A percentile compares a stretch with the other conserved stretches of the same genome.
Conservation (phyloP, 2,329 filamentous ascomycete species). For the Alternaria ethzedia region DNA sequence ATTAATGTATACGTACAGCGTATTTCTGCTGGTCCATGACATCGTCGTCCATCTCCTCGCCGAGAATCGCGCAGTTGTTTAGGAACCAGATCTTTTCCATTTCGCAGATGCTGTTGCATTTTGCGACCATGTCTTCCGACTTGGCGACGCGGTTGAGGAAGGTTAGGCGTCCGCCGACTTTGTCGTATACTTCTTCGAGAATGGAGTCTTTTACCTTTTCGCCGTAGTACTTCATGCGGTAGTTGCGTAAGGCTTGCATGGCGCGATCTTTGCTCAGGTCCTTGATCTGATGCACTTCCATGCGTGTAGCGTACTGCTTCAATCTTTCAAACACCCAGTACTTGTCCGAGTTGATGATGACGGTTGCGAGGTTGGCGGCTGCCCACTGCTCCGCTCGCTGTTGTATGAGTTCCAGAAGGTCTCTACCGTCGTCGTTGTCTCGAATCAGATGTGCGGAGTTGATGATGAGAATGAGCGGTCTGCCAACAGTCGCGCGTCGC, state of each 20-base stretch:
- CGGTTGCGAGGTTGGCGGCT: constrained; percentile 85
- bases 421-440: constrained; percentile 90
- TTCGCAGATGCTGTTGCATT: constrained; percentile 74
- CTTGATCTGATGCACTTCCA: constrained; percentile 88
- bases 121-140: constrained; percentile 76
- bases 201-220: constrained; percentile 63
- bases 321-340: constrained; percentile 98
- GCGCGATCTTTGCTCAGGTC: constrained; percentile 83
- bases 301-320: constrained; percentile 89
- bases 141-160: constrained; percentile 93
- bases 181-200: constrained; percentile 81
- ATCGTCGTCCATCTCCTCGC: constrained; percentile 86
- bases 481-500: constrained; percentile 65
- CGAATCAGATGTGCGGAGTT: constrained; percentile 92
- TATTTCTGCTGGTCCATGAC: constrained; percentile 99
- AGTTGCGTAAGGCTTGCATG: constrained; percentile 76
- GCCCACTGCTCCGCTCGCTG: constrained; percentile 97
- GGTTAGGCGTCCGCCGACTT: constrained; percentile 84
- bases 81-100: constrained; percentile 80
- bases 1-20: constrained; percentile 66
- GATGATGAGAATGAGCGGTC: constrained; percentile 88
- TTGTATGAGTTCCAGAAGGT: constrained; percentile 91
- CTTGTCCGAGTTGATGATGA: constrained; percentile 95
- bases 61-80: constrained; percentile 78
- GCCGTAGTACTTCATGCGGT: constrained; percentile 78